phyloP scores from a whole-genome alignment of 2,329 filamentous ascomycete species.

The Onygenales sp. region DNA sequence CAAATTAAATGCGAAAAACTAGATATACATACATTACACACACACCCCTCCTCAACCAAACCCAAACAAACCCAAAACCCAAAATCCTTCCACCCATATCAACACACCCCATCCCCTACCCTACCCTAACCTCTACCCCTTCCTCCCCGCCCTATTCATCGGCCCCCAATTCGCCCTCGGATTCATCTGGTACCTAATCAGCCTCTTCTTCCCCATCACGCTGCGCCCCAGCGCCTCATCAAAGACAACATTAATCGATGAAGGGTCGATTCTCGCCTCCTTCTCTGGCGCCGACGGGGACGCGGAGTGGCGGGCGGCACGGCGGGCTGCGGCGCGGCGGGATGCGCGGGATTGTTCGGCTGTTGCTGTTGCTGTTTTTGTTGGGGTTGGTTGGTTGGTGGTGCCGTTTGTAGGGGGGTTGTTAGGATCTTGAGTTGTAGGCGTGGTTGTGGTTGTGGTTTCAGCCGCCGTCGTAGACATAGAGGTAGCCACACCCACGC shows the following conservation, averaged over 20 bases:
- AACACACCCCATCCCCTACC: neutral
- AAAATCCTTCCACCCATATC: neutral
- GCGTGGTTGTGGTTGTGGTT: neutral
- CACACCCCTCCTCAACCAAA: too few species aligned
- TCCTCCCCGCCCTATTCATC: slow-evolving; percentile 42
- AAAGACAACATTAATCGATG: slow-evolving; percentile 58
- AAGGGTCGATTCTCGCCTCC: neutral
- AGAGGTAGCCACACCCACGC: neutral
- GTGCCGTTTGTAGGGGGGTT: too few species aligned
- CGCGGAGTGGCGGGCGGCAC: too few species aligned
- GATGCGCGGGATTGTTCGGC: neutral
- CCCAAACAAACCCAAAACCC: neutral
- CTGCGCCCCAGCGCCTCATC: slow-evolving; percentile 70
- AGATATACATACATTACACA: too few species aligned
- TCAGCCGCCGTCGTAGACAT: slow-evolving; percentile 9
- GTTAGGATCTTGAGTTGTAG: neutral
- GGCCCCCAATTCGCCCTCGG: slow-evolving; percentile 92
- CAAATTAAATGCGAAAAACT: too few species aligned
- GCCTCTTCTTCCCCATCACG: slow-evolving; percentile 47
- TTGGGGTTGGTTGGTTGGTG: too few species aligned
- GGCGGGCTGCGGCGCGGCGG: neutral
- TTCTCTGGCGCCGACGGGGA: neutral
- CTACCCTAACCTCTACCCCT: neutral
- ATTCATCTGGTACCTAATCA: slow-evolving; percentile 83
- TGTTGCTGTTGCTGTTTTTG: neutral